These are phyloP conservation scores for Chloris gayana DNA, from an alignment of 176 grass and related monocot species.

Conservation along the genomic window DNA sequence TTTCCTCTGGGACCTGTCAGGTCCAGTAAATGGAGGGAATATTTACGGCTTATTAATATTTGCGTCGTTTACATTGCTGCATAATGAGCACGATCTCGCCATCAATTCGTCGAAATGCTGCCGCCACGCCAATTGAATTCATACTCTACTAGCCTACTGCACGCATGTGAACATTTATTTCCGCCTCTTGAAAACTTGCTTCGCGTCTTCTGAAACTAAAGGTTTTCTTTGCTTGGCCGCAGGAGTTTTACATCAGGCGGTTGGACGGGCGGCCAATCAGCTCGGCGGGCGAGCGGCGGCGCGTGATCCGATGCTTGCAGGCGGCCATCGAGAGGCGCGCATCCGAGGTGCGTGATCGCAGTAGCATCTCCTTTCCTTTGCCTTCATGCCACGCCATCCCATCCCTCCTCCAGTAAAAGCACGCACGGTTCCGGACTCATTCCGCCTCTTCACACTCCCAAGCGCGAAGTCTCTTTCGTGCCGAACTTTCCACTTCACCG, in stretches of 20 bases:
- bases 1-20: not conserved
- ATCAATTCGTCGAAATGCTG: not conserved
- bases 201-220: not conserved
- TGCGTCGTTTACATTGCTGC: not conserved
- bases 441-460: not conserved
- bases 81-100: not conserved
- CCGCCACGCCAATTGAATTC: not conserved
- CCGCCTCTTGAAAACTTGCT: not conserved
- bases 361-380: conserved; percentile 23
- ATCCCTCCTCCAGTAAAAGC: not conserved
- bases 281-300: conserved; percentile 79
- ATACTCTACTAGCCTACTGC: too few relatives aligned
- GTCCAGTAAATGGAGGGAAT: not conserved
- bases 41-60: not conserved
- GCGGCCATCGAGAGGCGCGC: conserved; percentile 81
- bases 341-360: conserved; percentile 65
- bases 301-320: conserved; percentile 76
- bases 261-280: conserved; percentile 75
- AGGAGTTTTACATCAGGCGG: conserved; percentile 81
- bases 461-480: conserved; percentile 18
- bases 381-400: conserved; percentile 50
- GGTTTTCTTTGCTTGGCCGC: conserved; percentile 23
- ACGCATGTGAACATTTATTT: too few relatives aligned
- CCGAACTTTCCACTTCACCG: conserved; percentile 44
- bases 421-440: not conserved